Evolutionary conservation across 176 grass and related monocot genomes (phyloP).

Genomic region (Oryza meyeriana): DNA sequence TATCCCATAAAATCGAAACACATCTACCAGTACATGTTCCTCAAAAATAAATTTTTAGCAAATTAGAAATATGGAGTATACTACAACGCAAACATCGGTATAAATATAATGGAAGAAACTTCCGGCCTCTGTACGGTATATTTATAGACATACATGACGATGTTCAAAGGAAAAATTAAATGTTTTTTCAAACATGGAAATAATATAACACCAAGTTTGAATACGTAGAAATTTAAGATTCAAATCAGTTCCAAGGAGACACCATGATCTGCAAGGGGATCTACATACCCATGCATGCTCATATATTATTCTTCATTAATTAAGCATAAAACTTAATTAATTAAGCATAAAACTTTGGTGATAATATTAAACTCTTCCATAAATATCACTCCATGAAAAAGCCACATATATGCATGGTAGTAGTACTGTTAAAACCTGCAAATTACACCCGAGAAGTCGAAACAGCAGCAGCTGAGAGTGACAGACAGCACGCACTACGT

Average conservation of each 20-base stretch:
- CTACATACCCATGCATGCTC: slow-evolving; percentile 16
- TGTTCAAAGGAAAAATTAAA: neutral
- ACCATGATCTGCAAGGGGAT: neutral
- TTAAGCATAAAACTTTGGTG: slow-evolving; percentile 1
- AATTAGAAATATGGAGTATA: too few species aligned
- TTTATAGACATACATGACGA: neutral
- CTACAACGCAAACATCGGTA: too few species aligned
- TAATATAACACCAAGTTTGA: neutral
- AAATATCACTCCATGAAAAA: neutral
- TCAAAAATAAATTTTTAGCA: too few species aligned
- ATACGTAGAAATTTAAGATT: neutral
- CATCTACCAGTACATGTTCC: neutral
- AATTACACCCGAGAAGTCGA: neutral
- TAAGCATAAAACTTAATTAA: slow-evolving; percentile 21
- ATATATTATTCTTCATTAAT: slow-evolving; percentile 32
- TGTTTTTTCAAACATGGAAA: neutral
- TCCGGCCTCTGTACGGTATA: neutral
- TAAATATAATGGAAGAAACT: neutral
- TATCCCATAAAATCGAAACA: neutral
- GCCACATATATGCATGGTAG: neutral
- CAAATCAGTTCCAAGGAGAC: neutral
- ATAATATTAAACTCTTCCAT: neutral
- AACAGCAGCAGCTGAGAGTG: neutral
- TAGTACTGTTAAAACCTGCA: slow-evolving; percentile 8
- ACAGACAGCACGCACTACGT: neutral